A percentile compares a stretch with the other conserved stretches of the same genome.
Conservation (phyloP, 805 yeast species). For the Clavispora asparagi region DNA sequence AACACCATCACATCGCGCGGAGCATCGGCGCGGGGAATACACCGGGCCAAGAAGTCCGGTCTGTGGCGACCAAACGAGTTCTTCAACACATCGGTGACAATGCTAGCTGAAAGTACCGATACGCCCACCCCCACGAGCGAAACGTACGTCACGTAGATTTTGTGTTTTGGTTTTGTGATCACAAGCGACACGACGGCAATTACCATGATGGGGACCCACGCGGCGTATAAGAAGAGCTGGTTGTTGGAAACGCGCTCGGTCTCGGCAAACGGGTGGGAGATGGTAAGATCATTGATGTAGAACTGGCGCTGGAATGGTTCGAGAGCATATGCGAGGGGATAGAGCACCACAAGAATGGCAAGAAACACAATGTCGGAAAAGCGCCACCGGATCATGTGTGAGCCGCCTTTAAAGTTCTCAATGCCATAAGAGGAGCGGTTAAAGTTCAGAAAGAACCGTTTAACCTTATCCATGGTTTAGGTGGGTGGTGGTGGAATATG, state of each 20-base stretch:
- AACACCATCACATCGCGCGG: conserved; percentile 49
- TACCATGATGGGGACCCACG: conserved; percentile 42
- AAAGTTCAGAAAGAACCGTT: conserved; percentile 13
- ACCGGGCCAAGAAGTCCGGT: conserved; percentile 88
- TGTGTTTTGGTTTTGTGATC: conserved; percentile 47
- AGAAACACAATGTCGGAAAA: conserved; percentile 17
- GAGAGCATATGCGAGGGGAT: conserved; percentile 19
- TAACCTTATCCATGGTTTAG: conserved; percentile 3
- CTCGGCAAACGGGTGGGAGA: conserved; percentile 77
- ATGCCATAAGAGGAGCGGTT: conserved; percentile 20
- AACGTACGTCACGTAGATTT: conserved; percentile 54
- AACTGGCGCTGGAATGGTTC: conserved; percentile 78
- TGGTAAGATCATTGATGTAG: conserved; percentile 64
- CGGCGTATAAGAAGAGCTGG: conserved; percentile 51
- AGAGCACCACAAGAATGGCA: conserved; percentile 17
- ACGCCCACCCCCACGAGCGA: conserved; percentile 63
- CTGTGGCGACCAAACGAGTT: conserved; percentile 85
- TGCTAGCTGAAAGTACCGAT: conserved; percentile 53
- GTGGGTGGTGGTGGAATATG: too few relatives aligned
- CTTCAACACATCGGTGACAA: conserved; percentile 70
- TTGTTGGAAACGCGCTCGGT: conserved; percentile 62
- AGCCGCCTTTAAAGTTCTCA: conserved; percentile 6
- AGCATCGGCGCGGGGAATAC: conserved; percentile 60
- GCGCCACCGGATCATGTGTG: conserved; percentile 11
- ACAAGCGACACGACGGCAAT: conserved; percentile 35